A percentile compares a stretch with the other conserved stretches of the same genome.
These are phyloP conservation scores for Ascochyta fabae DNA, from an alignment of 2,329 filamentous ascomycete species.

Conservation along the genomic window DNA sequence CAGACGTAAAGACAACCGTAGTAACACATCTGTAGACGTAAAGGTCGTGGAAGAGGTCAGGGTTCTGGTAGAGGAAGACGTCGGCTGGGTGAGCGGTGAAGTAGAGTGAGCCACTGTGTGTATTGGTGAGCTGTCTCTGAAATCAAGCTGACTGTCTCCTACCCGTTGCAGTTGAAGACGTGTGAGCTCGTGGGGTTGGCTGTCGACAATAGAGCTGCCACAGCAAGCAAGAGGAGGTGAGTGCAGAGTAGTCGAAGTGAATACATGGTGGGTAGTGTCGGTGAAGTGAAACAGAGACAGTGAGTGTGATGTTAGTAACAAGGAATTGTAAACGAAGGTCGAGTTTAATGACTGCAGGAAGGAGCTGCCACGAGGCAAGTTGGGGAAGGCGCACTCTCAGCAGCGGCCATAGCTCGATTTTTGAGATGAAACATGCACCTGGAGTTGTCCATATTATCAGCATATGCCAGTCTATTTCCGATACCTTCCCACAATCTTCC, in stretches of 20 bases:
- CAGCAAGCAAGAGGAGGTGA: constrained; percentile 2
- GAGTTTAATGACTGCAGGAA: background rate
- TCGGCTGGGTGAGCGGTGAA: constrained; percentile 38
- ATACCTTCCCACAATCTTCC: constrained; percentile 45
- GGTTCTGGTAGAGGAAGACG: constrained; percentile 36
- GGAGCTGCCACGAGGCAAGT: background rate
- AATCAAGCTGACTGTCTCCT: background rate
- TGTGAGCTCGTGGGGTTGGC: background rate
- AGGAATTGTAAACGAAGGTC: background rate
- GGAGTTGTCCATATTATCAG: background rate
- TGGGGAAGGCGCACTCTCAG: background rate
- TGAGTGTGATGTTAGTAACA: background rate
- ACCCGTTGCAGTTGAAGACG: constrained; percentile 22
- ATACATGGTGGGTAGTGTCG: background rate
- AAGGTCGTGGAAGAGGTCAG: constrained; percentile 38
- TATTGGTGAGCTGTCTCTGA: constrained; percentile 4
- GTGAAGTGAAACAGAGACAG: background rate
- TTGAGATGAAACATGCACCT: background rate
- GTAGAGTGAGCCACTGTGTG: constrained; percentile 32
- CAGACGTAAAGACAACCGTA: constrained; percentile 34
- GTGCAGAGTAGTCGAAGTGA: background rate
- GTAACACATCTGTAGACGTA: constrained; percentile 37
- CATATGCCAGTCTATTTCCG: constrained; percentile 20
- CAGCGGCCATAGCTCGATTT: background rate
- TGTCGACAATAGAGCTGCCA: background rate